These are phyloP conservation scores for Yarrowia sp. DNA, from an alignment of 805 yeast genomes.

Conservation along the genomic window DNA sequence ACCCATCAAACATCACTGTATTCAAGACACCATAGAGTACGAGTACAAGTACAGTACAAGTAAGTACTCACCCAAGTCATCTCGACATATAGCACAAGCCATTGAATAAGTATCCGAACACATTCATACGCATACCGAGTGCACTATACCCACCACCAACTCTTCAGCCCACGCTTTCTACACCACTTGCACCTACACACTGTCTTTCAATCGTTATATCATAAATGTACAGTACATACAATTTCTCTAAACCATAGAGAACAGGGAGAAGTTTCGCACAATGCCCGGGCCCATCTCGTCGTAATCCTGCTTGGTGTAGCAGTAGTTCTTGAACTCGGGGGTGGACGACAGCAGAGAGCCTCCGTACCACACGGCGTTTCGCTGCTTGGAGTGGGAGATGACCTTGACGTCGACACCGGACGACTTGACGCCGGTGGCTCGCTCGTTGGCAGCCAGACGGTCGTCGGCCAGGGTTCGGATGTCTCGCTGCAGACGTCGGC, in stretches of 20 bases:
- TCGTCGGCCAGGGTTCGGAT: slow-evolving; percentile 84
- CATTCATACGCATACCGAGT: no score
- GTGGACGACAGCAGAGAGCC: slow-evolving; percentile 97
- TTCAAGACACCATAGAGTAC: no score
- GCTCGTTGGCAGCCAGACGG: slow-evolving; percentile 83
- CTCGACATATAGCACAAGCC: no score
- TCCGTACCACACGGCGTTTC: slow-evolving; percentile 99
- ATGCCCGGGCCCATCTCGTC: slow-evolving; percentile 98
- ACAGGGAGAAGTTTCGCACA: slow-evolving; percentile 94
- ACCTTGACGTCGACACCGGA: slow-evolving; percentile 98
- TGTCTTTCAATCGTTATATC: slow-evolving; percentile 14
- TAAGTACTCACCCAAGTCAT: no score
- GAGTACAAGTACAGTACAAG: no score
- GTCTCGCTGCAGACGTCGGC: slow-evolving; percentile 96
- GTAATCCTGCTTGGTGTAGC: slow-evolving; percentile 96
- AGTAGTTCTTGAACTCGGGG: slow-evolving; percentile 92
- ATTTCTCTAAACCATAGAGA: slow-evolving; percentile 69
- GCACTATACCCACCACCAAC: no score
- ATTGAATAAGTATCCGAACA: no score
- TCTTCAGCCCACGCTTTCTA: no score
- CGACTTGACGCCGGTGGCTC: slow-evolving; percentile 71
- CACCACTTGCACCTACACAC: background rate
- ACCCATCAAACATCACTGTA: no score
- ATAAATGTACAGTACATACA: slow-evolving; percentile 28
- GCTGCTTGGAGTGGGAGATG: slow-evolving; percentile 94